Evolutionary conservation across 805 yeast genomes (phyloP).

Genomic region (Brettanomyces bruxellensis): DNA sequence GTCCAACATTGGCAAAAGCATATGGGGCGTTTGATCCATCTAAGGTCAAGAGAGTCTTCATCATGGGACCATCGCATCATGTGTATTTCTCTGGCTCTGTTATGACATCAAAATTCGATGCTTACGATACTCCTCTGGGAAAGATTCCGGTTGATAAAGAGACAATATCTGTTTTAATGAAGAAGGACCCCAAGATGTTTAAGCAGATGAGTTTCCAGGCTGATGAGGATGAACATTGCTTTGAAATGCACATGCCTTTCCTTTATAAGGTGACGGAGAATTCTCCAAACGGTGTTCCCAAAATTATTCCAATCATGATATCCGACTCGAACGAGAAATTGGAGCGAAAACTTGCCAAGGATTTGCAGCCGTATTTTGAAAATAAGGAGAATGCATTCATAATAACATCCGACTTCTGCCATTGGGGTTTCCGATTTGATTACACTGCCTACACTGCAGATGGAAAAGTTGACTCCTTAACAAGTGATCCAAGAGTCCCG

Average conservation of each 20-base stretch:
- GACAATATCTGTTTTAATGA: slow-evolving; percentile 27
- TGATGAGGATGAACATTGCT: slow-evolving; percentile 84
- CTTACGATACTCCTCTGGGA: slow-evolving; percentile 81
- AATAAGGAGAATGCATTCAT: slow-evolving; percentile 59
- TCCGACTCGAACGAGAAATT: slow-evolving; percentile 45
- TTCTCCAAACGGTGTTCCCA: slow-evolving; percentile 23
- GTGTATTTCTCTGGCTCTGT: slow-evolving; percentile 63
- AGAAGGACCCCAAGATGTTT: slow-evolving; percentile 32
- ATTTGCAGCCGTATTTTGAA: slow-evolving; percentile 43
- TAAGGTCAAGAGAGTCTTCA: slow-evolving; percentile 52
- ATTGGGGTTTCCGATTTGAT: slow-evolving; percentile 74
- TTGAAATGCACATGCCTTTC: slow-evolving; percentile 91
- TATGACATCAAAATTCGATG: slow-evolving; percentile 39
- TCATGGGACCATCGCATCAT: slow-evolving; percentile 92
- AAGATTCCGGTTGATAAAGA: slow-evolving; percentile 54
- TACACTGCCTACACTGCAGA: slow-evolving; percentile 43
- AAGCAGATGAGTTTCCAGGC: slow-evolving; percentile 44
- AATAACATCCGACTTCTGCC: slow-evolving; percentile 88
- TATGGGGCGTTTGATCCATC: slow-evolving; percentile 61
- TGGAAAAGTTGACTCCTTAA: slow-evolving; percentile 17
- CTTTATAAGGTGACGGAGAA: slow-evolving; percentile 39
- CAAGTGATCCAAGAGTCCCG: slow-evolving; percentile 6
- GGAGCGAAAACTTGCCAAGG: slow-evolving; percentile 35
- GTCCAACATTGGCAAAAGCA: slow-evolving; percentile 66
- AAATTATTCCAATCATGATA: slow-evolving; percentile 72